These are phyloP conservation scores for Sphaerostilbella broomeana DNA, from an alignment of 2,329 filamentous ascomycete genomes.

Conservation along the genomic window DNA sequence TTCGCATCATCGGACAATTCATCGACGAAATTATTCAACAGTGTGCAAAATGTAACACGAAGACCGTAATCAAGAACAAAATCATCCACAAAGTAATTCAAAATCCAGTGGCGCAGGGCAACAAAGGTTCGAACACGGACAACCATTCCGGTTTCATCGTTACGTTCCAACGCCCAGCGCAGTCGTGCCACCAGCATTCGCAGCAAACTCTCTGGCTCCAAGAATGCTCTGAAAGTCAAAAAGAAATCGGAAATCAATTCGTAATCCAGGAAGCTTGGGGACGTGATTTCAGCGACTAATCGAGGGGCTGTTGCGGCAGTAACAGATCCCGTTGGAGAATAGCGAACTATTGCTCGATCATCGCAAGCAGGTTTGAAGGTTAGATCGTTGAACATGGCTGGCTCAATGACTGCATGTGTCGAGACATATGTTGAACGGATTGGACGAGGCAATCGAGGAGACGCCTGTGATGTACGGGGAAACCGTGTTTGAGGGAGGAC, in stretches of 20 bases:
- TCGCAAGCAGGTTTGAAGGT: slow-evolving; percentile 74
- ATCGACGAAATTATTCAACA: slow-evolving; percentile 64
- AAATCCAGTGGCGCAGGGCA: slow-evolving; percentile 89
- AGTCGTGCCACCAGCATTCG: slow-evolving; percentile 79
- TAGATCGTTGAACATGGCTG: slow-evolving; percentile 75
- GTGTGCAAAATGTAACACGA: slow-evolving; percentile 69
- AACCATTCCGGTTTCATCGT: slow-evolving; percentile 81
- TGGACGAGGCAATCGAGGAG: slow-evolving; percentile 35
- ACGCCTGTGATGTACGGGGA: slow-evolving; percentile 21
- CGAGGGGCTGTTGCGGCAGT: slow-evolving; percentile 84
- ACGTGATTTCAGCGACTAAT: slow-evolving; percentile 93
- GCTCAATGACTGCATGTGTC: slow-evolving; percentile 50
- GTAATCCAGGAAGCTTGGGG: slow-evolving; percentile 91
- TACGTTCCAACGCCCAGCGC: slow-evolving; percentile 74
- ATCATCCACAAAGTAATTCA: slow-evolving; percentile 97
- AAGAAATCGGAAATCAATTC: slow-evolving; percentile 97
- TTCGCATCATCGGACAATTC: slow-evolving; percentile 43
- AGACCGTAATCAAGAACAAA: slow-evolving; percentile 73
- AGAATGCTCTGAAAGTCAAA: slow-evolving; percentile 83
- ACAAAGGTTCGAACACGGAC: slow-evolving; percentile 96
- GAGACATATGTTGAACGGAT: slow-evolving; percentile 43
- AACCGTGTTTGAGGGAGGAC: slow-evolving; percentile 31
- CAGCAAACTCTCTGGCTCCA: slow-evolving; percentile 69
- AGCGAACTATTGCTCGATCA: slow-evolving; percentile 74
- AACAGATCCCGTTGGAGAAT: slow-evolving; percentile 67